These are phyloP conservation scores for Fusarium sp. DNA, from an alignment of 2,329 filamentous ascomycete species.

Conservation along the genomic window DNA sequence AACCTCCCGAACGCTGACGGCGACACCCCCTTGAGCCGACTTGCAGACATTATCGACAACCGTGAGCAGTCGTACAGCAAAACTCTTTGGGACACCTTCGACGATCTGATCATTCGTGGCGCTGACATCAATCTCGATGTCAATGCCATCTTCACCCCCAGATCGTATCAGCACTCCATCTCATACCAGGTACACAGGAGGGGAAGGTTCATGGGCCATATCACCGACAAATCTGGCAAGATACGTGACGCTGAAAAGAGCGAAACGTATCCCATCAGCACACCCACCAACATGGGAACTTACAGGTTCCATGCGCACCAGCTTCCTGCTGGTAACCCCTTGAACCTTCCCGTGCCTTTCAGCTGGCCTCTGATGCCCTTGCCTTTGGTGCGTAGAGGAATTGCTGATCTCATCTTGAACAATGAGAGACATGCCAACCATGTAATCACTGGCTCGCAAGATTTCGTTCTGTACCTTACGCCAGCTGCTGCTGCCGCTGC, in stretches of 20 bases:
- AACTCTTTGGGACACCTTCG: conserved; percentile 6
- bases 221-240: neutral
- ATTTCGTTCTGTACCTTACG: too few species aligned
- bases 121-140: conserved; percentile 16
- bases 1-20: neutral
- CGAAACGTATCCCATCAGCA: neutral
- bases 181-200: neutral
- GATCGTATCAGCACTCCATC: conserved; percentile 4
- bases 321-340: neutral
- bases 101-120: neutral
- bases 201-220: neutral
- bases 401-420: too few species aligned
- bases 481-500: too few species aligned
- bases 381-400: too few species aligned
- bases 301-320: neutral
- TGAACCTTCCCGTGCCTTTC: too few species aligned
- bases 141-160: neutral
- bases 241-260: conserved; percentile 8
- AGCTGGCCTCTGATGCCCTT: too few species aligned
- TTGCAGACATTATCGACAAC: neutral
- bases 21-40: neutral
- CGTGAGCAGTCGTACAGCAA: neutral
- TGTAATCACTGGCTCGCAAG: too few species aligned
- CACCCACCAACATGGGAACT: neutral
- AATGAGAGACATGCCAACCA: too few species aligned